Base-by-base conservation (phyloP, 345 rosid species). In the Camelina hispida region DNA sequence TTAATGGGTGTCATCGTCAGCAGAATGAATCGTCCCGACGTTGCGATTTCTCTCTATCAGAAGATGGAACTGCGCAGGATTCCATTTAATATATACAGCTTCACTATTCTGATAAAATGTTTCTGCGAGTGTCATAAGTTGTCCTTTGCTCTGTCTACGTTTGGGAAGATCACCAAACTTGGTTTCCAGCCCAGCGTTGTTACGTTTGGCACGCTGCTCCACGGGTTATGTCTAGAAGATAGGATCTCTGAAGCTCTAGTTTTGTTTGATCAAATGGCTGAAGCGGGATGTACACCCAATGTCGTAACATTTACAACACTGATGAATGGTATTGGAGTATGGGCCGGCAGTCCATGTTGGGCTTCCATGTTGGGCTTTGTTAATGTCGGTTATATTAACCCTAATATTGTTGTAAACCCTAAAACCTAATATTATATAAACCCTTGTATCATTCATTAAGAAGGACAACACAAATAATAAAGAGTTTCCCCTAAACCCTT, bases 191-290 rank as follows among this genome's bases (percentile, higher is more conserved):
- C 71, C 5, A 67, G 46, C 71, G 25, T 18, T 51, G 57, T 67
- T 18, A 51, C 60, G 7, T 37, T 52, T 53, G 30, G 5, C 18
- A 67, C 71, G 3, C 12, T 67, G 18, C 7, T 34, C 20, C 43
- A 68, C 7, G 62, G 72, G 9, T 53, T 68, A 35, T 68, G 62
- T 37, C 20, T 68, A 2, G 22, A 35, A 52, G 72, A 22, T 68
- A 50, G 3, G 30, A 37, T 52, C 7, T 18, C 46, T 38, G 60
- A 50, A 54, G 62, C 72, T 0, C 2, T 68, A 15, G 47, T 32
- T 50, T 68, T 68, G 5, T 34, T 68, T 51, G 51, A 22, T 32
- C 46, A 13, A 6, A 52, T 67, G 61, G 72, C 53, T 23, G 43
- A 48, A 16, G n/a, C 10, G 3, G 17, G 70, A 34, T 46, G 9